Conservation (phyloP, 129 eudicot species). For the Flaveria trinervia region DNA sequence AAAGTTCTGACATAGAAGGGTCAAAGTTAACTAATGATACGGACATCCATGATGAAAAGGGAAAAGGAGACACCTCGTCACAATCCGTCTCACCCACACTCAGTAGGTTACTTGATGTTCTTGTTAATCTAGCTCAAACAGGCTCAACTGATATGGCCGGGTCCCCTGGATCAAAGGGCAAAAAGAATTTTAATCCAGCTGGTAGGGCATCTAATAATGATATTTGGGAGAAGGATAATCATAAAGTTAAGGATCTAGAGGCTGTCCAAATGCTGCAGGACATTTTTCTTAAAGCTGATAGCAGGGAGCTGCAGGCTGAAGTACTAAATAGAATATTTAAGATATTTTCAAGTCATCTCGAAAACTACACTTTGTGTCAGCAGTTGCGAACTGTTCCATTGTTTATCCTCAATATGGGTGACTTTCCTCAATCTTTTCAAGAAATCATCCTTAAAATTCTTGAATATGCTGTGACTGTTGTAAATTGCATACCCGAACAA, state of each 20-base stretch:
- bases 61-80: conserved; percentile 40
- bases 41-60: conserved; percentile 42
- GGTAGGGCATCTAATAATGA: conserved; percentile 71
- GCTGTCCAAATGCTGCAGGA: conserved; percentile 98
- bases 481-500: conserved; percentile 92
- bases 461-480: conserved; percentile 97
- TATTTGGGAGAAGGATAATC: conserved; percentile 71
- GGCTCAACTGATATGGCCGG: conserved; percentile 56
- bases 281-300: conserved; percentile 87
- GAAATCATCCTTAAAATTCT: conserved; percentile 91
- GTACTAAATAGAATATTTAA: conserved; percentile 88
- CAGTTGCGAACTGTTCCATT: conserved; percentile 89
- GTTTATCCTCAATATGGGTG: conserved; percentile 87
- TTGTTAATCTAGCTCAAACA: conserved; percentile 72
- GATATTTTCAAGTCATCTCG: conserved; percentile 95
- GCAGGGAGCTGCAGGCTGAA: conserved; percentile 80
- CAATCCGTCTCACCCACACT: conserved; percentile 76
- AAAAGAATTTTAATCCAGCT: conserved; percentile 44
- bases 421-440: conserved; percentile 78
- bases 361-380: conserved; percentile 89
- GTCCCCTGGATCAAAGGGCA: conserved; percentile 45
- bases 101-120: conserved; percentile 84
- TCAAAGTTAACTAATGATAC: conserved; percentile 33
- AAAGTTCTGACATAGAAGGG: conserved; percentile 37
- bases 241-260: conserved; percentile 86